Evolutionary conservation across 129 eudicot species (phyloP).

Genomic region (Flaveria linearis): DNA sequence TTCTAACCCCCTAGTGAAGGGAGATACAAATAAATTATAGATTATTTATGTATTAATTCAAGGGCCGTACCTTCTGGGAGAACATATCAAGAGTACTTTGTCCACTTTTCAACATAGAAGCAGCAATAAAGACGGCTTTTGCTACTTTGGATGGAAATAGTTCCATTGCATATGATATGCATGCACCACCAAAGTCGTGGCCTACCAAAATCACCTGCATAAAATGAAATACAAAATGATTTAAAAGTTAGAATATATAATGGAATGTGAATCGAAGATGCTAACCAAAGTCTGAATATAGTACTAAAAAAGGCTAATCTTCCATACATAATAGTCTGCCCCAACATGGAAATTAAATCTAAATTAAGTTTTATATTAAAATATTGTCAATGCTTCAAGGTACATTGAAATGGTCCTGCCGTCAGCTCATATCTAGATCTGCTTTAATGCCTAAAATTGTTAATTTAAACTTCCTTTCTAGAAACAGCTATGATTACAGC

Average conservation of each 20-base stretch:
- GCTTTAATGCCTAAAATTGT: not conserved
- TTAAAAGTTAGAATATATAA: not conserved
- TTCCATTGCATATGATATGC: slow-evolving; percentile 93
- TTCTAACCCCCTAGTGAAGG: not conserved
- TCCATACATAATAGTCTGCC: not conserved
- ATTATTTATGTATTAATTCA: not conserved
- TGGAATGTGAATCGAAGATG: slow-evolving; percentile 4
- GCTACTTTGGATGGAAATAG: slow-evolving; percentile 63
- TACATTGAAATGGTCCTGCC: slow-evolving; percentile 25
- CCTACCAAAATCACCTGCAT: slow-evolving; percentile 93
- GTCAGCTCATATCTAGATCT: slow-evolving; percentile 14
- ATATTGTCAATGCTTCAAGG: slow-evolving; percentile 11
- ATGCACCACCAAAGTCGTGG: slow-evolving; percentile 96
- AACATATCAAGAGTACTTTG: slow-evolving; percentile 90
- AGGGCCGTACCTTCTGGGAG: slow-evolving; percentile 72
- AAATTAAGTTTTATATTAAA: not conserved
- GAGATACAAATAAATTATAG: slow-evolving; percentile 8
- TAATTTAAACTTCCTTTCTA: not conserved
- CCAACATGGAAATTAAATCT: slow-evolving; percentile 13
- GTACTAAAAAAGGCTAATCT: slow-evolving; percentile 1
- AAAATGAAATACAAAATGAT: not conserved
- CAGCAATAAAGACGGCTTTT: slow-evolving; percentile 82
- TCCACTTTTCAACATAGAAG: slow-evolving; percentile 80
- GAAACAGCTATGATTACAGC: not conserved
- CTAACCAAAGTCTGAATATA: not conserved